Conservation (phyloP, 192 early-diverging fungal species). For the Anaeromyces robustus region DNA sequence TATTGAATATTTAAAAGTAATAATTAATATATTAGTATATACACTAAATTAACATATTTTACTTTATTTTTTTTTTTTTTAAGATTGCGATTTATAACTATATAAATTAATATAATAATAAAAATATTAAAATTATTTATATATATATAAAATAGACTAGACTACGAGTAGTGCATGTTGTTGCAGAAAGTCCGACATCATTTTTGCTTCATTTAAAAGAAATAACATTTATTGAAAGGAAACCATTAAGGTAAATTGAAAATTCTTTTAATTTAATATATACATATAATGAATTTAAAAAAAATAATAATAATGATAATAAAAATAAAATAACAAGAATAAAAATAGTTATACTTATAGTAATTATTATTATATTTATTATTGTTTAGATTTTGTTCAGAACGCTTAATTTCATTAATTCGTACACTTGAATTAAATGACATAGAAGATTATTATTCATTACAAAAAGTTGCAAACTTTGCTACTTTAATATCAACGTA, state of each 20-base stretch:
- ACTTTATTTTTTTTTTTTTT: too few relatives aligned
- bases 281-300: not conserved
- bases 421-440: constrained; percentile 86
- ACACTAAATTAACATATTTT: too few relatives aligned
- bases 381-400: constrained; percentile 76
- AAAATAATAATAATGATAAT: too few relatives aligned
- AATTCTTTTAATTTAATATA: not conserved
- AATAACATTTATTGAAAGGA: constrained; percentile 86
- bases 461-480: constrained; percentile 78
- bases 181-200: constrained; percentile 85
- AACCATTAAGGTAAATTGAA: constrained; percentile 55
- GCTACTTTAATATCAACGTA: constrained; percentile 94
- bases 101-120: too few relatives aligned
- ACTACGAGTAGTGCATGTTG: constrained; percentile 90
- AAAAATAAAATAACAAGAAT: too few relatives aligned
- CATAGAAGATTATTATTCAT: constrained; percentile 65
- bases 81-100: too few relatives aligned
- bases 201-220: constrained; percentile 88
- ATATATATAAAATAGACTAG: constrained; percentile 41
- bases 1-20: constrained; percentile 89
- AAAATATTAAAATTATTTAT: too few relatives aligned
- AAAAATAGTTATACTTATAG: too few relatives aligned
- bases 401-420: constrained; percentile 75
- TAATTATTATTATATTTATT: not conserved
- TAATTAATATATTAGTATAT: not conserved